phyloP scores from a whole-genome alignment of 768 basidiomycete genomes.

The Tylopilus subfusipes region DNA sequence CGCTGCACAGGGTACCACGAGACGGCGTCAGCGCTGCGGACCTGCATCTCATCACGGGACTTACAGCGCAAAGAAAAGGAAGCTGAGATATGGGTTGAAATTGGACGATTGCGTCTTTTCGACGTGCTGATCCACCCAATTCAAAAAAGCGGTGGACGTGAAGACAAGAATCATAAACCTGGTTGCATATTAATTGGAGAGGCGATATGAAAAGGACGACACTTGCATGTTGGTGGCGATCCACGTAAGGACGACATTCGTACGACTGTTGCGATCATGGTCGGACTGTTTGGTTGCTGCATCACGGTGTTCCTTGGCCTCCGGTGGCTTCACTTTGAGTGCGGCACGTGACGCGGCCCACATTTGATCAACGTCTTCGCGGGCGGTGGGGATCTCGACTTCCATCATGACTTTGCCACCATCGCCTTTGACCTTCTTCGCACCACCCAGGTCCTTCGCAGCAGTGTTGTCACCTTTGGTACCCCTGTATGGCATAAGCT shows the following conservation, averaged over 20 bases:
- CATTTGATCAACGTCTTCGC: slow-evolving; percentile 84
- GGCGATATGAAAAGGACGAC: not conserved
- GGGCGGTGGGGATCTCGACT: slow-evolving; percentile 75
- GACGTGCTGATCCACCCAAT: slow-evolving; percentile 65
- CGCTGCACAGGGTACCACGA: slow-evolving; percentile 38
- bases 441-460: slow-evolving; percentile 83
- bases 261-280: slow-evolving; percentile 78
- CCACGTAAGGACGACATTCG: slow-evolving; percentile 82
- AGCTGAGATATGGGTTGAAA: slow-evolving; percentile 88
- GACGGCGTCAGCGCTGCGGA: slow-evolving; percentile 1
- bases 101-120: slow-evolving; percentile 44
- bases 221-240: slow-evolving; percentile 81
- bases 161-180: slow-evolving; percentile 72
- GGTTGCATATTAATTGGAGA: not conserved
- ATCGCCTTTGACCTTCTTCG: slow-evolving; percentile 82
- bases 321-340: slow-evolving; percentile 63
- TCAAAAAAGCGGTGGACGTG: slow-evolving; percentile 71
- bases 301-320: slow-evolving; percentile 77
- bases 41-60: slow-evolving; percentile 11
- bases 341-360: slow-evolving; percentile 76
- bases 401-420: slow-evolving; percentile 86
- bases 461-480: slow-evolving; percentile 91
- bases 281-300: slow-evolving; percentile 88
- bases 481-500: slow-evolving; percentile 48
- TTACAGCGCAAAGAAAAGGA: slow-evolving; percentile 69